phyloP scores from a whole-genome alignment of 495 filamentous ascomycete genomes.

The Aspergillus biplanus region DNA sequence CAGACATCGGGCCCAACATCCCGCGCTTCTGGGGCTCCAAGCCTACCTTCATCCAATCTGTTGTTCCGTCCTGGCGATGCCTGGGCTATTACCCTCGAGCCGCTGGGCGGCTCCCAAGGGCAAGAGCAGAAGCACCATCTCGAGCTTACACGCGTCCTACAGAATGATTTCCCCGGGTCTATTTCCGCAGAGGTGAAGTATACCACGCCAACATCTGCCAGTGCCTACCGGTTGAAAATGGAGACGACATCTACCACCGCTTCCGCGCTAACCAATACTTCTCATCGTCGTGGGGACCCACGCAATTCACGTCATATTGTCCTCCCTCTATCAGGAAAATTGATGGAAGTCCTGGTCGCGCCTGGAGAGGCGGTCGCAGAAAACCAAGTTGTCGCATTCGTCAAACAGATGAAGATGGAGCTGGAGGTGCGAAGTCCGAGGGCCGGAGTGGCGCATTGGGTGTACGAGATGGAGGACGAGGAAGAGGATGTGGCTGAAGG shows the following conservation, averaged over 20 bases:
- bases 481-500: conserved; percentile 65
- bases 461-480: conserved; percentile 57
- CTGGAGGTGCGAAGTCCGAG: conserved; percentile 57
- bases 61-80: conserved; percentile 60
- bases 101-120: conserved; percentile 26
- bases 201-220: conserved; percentile 43
- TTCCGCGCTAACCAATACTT: conserved; percentile 46
- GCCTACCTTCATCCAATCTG: conserved; percentile 38
- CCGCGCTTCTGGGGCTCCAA: conserved; percentile 8
- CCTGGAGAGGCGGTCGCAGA: conserved; percentile 55
- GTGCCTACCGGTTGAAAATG: conserved; percentile 49
- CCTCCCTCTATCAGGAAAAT: conserved; percentile 59
- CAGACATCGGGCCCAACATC: conserved; percentile 6
- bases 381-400: conserved; percentile 61
- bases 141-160: conserved; percentile 54
- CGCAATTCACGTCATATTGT: conserved; percentile 58
- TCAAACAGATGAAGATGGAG: conserved; percentile 74
- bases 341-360: conserved; percentile 60
- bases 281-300: conserved; percentile 55
- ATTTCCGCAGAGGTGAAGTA: conserved; percentile 59
- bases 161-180: conserved; percentile 61
- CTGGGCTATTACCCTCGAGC: conserved; percentile 55
- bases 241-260: conserved; percentile 53
- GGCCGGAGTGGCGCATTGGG: conserved; percentile 56
- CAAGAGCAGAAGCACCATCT: conserved; percentile 45